Conservation (phyloP, 805 yeast species). For the Starmerella sirachaensis region DNA sequence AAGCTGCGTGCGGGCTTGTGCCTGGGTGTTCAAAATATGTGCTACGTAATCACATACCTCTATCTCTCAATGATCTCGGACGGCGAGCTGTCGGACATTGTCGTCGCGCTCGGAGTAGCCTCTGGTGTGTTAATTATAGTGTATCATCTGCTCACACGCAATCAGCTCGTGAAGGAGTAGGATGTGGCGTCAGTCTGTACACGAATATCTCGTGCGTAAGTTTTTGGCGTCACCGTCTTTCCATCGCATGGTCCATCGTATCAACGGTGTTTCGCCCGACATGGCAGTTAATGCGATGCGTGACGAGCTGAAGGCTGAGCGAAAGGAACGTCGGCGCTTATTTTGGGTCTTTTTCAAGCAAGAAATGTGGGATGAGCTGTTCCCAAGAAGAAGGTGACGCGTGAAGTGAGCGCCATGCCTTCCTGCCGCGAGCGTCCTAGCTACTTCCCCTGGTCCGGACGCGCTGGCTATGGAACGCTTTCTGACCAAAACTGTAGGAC, state of each 20-base stretch:
- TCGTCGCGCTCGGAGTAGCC: constrained; percentile 58
- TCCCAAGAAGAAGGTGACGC: constrained; percentile 7
- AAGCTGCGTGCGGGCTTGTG: no score
- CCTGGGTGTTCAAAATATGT: no score
- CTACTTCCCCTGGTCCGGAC: no score
- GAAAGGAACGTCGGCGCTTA: constrained; percentile 12
- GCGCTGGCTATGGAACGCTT: no score
- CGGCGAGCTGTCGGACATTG: constrained; percentile 61
- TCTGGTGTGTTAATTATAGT: constrained; percentile 60
- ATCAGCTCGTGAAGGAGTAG: constrained; percentile 20
- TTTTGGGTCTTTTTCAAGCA: constrained; percentile 22
- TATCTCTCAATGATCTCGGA: constrained; percentile 59
- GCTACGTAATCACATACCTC: no score
- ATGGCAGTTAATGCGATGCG: constrained; percentile 10
- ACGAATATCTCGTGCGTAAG: constrained; percentile 19
- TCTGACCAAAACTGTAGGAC: no score
- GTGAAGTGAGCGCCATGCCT: no score
- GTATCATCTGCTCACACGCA: constrained; percentile 56
- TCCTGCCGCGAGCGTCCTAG: no score
- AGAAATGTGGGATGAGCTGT: constrained; percentile 21
- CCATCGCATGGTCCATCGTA: constrained; percentile 21
- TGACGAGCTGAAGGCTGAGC: constrained; percentile 9
- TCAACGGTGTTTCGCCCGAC: constrained; percentile 20
- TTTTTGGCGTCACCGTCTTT: constrained; percentile 22
- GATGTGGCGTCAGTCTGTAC: constrained; percentile 20